A percentile compares a stretch with the other conserved stretches of the same genome.
Evolutionary conservation across 257 asterid genomes (phyloP).

Genomic region (Solanum phureja): DNA sequence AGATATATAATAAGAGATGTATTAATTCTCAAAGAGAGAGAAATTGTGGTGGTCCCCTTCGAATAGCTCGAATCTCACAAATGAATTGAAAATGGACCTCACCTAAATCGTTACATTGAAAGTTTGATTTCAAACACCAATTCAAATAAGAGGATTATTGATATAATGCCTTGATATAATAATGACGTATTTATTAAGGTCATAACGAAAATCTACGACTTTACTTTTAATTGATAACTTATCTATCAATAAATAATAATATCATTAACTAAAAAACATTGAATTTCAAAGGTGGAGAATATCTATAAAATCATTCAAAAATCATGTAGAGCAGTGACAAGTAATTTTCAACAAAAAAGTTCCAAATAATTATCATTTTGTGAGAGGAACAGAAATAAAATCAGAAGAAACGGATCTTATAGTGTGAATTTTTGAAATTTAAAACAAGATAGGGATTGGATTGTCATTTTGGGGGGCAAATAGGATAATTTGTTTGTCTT

Average conservation of each 20-base stretch:
- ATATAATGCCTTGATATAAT: accelerated
- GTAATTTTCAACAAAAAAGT: constrained; percentile 19
- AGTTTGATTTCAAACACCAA: neutral
- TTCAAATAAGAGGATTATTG: neutral
- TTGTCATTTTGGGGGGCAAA: constrained; percentile 31
- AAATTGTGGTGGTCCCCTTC: accelerated
- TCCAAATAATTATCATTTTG: constrained; percentile 12
- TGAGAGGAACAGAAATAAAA: neutral
- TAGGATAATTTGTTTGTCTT: constrained; percentile 21
- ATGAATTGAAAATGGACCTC: neutral
- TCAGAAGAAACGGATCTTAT: neutral
- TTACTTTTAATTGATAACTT: neutral
- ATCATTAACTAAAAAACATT: neutral
- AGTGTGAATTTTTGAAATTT: constrained; percentile 21
- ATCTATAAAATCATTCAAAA: neutral
- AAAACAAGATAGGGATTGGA: constrained; percentile 26
- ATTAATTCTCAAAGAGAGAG: neutral
- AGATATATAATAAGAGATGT: neutral
- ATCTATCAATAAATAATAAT: neutral
- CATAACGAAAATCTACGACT: neutral
- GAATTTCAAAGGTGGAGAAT: neutral
- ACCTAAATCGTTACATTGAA: accelerated
- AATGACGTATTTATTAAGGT: neutral
- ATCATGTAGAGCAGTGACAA: constrained; percentile 4
- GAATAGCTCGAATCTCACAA: neutral